A percentile compares a stretch with the other conserved stretches of the same genome.
phyloP scores from a whole-genome alignment of 257 asterid species.

The Apocynum venetum region DNA sequence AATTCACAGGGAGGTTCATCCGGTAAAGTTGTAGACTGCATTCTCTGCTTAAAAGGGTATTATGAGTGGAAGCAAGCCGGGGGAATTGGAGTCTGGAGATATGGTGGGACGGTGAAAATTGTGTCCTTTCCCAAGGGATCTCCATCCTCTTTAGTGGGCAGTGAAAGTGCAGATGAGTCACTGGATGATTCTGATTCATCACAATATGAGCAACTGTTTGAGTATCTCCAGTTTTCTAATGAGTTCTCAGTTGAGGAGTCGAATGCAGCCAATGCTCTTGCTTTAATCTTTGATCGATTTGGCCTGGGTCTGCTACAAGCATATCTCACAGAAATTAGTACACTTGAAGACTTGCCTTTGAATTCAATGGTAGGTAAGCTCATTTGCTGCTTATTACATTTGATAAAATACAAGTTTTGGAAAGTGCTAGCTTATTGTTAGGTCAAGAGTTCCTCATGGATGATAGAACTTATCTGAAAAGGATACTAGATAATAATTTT shows the following conservation, averaged over 20 bases:
- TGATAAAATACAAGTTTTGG: neutral
- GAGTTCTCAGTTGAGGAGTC: conserved; percentile 57
- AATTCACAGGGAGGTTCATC: conserved; percentile 80
- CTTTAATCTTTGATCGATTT: conserved; percentile 64
- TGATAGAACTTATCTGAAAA: neutral
- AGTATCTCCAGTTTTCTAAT: conserved; percentile 56
- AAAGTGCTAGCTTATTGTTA: neutral
- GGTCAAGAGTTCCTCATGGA: neutral
- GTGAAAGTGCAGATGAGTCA: conserved; percentile 75
- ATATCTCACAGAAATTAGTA: conserved; percentile 48
- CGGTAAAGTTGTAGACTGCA: conserved; percentile 86
- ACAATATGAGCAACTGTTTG: conserved; percentile 64
- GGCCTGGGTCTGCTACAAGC: conserved; percentile 65
- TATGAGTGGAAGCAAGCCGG: conserved; percentile 87
- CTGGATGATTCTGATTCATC: conserved; percentile 78
- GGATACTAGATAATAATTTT: neutral
- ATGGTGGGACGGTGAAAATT: conserved; percentile 83
- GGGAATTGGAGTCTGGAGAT: conserved; percentile 86
- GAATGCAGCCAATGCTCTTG: conserved; percentile 54
- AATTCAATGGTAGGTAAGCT: conserved; percentile 93
- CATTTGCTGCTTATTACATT: conserved; percentile 25
- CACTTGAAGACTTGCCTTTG: conserved; percentile 56
- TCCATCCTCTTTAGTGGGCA: conserved; percentile 52
- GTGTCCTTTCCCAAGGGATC: conserved; percentile 63
- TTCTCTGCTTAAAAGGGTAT: conserved; percentile 85